Base-by-base conservation (phyloP, 2,329 filamentous ascomycete genomes). In the Atkinsonella hypoxylon region DNA sequence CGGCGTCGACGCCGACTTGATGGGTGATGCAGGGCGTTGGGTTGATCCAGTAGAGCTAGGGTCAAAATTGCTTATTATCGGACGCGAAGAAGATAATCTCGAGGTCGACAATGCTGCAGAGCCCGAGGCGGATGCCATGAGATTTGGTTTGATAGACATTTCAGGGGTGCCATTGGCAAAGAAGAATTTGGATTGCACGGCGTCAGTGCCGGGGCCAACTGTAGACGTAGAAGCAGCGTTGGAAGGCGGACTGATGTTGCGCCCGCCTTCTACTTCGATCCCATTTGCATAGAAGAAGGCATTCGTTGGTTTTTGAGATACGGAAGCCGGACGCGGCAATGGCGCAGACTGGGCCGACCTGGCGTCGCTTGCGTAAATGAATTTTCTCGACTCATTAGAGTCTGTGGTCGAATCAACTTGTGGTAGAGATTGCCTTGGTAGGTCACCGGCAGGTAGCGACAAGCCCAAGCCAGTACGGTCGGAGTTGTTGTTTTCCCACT, bases 281-380 rank as follows among this genome's bases (percentile, higher is more conserved):
- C 75, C 73, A 58, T 76, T 81, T 53, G 78, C 77, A 53, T 81
- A 78, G 59, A 79, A 75, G 56, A 81, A 80, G n/a, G 71, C 72
- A 18, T 48, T 51, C 11, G 74, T 58, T 40, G 67, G 63, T 57
- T 75, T 78, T 39, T 73, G 70, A 18, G 71, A 67, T 4, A 70
- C 62, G n/a, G 65, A 60, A 20, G 62, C 64, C 52, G 65, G 63
- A 40, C 67, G 59, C 17, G 68, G 70, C 32, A 68, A 68, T 30
- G 69, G 61, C 47, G 61, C 59, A 48, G 59, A 64, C 56, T 65
- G 61, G 48, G 61, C 56, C 20, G 72, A 67, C 58, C 78, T 83
- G 39, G 78, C 85, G 58, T 95, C 88, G 64, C 83, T 88, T 30
- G 90, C 93, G 64, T 94, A 90, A 65, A 98, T 96, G 75, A 97